These are phyloP conservation scores for Clonostachys rhizophaga DNA, from an alignment of 2,329 filamentous ascomycete species.

Conservation along the genomic window DNA sequence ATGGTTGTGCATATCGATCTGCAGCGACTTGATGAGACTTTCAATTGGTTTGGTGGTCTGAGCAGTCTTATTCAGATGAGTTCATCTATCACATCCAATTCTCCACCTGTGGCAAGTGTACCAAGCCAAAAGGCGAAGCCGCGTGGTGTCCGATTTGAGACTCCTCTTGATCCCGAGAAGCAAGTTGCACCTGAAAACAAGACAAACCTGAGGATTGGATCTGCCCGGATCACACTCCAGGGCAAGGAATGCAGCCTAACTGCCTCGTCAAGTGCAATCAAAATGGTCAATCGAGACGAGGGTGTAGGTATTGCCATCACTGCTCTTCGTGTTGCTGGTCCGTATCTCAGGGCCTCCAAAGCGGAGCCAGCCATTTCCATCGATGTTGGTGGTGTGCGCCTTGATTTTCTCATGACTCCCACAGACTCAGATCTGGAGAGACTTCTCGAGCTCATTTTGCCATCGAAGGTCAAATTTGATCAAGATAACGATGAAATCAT, in stretches of 20 bases:
- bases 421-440: constrained; percentile 77
- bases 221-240: constrained; percentile 69
- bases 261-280: constrained; percentile 76
- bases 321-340: constrained; percentile 70
- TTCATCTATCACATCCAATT: constrained; percentile 73
- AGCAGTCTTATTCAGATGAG: constrained; percentile 89
- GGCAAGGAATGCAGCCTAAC: constrained; percentile 72
- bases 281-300: constrained; percentile 70
- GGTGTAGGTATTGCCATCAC: constrained; percentile 70
- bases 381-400: constrained; percentile 59
- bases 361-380: constrained; percentile 57
- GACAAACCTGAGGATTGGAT: constrained; percentile 71
- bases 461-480: constrained; percentile 83
- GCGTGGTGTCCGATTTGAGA: constrained; percentile 54
- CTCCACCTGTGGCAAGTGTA: constrained; percentile 12
- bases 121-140: constrained; percentile 29
- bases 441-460: constrained; percentile 80
- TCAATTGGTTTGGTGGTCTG: constrained; percentile 85
- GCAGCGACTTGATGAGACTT: constrained; percentile 76
- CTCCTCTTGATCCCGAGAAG: constrained; percentile 41
- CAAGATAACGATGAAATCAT: constrained; percentile 90
- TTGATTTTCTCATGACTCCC: constrained; percentile 70
- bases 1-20: constrained; percentile 74
- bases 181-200: constrained; percentile 54
- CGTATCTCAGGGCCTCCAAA: constrained; percentile 49